Evolutionary conservation across 169 alveolate species (phyloP).

Genomic region (Babesia caballi): DNA sequence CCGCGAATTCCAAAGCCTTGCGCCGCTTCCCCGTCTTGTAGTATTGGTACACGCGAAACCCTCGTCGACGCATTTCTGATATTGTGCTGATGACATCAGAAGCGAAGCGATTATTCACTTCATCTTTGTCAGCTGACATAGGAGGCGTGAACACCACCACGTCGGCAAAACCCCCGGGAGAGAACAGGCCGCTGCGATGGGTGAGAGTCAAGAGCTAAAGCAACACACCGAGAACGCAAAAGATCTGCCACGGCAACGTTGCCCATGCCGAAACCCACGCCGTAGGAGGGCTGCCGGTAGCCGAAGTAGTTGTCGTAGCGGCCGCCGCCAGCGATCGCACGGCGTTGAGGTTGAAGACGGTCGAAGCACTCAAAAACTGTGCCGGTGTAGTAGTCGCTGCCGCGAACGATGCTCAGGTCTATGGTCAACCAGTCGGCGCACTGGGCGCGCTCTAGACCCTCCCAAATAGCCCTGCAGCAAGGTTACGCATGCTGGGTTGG

Average conservation of each 20-base stretch:
- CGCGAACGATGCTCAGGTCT: conserved; percentile 60
- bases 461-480: conserved; percentile 10
- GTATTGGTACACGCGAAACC: conserved; percentile 53
- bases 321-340: conserved; percentile 70
- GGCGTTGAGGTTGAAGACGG: background rate
- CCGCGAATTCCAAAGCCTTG: conserved; percentile 51
- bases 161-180: conserved; percentile 7
- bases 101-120: too few relatives aligned
- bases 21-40: conserved; percentile 43
- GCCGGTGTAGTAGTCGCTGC: conserved; percentile 65
- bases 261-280: conserved; percentile 68
- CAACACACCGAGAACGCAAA: conserved; percentile 21
- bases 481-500: too few relatives aligned
- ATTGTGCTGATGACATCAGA: too few relatives aligned
- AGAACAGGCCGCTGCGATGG: background rate
- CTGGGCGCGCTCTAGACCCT: conserved; percentile 8
- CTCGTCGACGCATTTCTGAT: conserved; percentile 16
- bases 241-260: conserved; percentile 46
- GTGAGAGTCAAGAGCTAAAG: background rate
- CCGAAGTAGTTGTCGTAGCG: conserved; percentile 55
- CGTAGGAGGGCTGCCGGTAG: conserved; percentile 11
- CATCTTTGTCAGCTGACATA: background rate
- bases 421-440: conserved; percentile 44
- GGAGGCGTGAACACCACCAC: conserved; percentile 44
- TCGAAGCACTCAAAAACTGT: conserved; percentile 60